These are phyloP conservation scores for Chrysophaeum taylorii DNA, from an alignment of 352 stramenopile species.

Conservation along the genomic window DNA sequence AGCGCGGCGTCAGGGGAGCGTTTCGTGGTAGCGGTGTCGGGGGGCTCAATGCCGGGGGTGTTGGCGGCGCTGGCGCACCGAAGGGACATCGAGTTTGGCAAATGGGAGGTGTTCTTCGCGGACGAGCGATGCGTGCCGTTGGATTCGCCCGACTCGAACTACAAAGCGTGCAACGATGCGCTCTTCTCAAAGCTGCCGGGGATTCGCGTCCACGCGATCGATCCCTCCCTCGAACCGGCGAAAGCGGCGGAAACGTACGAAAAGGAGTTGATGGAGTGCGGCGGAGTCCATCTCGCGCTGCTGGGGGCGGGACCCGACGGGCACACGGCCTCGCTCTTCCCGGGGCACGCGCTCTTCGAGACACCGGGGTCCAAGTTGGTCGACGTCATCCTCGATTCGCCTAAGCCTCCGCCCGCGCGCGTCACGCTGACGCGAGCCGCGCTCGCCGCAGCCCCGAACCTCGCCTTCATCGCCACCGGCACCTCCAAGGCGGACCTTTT, in stretches of 20 bases:
- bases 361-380: constrained; percentile 63
- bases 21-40: background rate
- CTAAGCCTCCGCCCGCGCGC: constrained; percentile 86
- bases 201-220: constrained; percentile 78
- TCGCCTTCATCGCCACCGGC: constrained; percentile 77
- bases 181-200: constrained; percentile 71
- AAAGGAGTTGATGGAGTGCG: constrained; percentile 27
- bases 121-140: constrained; percentile 89
- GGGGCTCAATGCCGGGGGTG: background rate
- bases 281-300: constrained; percentile 78
- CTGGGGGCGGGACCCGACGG: constrained; percentile 94
- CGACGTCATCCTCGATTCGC: constrained; percentile 87
- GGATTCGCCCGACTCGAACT: constrained; percentile 85
- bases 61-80: background rate
- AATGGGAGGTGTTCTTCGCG: constrained; percentile 94
- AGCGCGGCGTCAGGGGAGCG: background rate
- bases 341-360: constrained; percentile 72
- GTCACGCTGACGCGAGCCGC: constrained; percentile 93
- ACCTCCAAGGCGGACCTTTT: constrained; percentile 72
- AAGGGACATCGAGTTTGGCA: constrained; percentile 80
- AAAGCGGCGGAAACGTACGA: constrained; percentile 41
- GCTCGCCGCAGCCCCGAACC: constrained; percentile 73
- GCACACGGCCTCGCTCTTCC: constrained; percentile 96
- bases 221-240: constrained; percentile 54
- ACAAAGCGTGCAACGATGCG: constrained; percentile 71